Evolutionary conservation across 2,329 filamentous ascomycete species (phyloP), one percentile per base, ranked within the genome.

Genomic region (Madurella mycetomatis): DNA sequence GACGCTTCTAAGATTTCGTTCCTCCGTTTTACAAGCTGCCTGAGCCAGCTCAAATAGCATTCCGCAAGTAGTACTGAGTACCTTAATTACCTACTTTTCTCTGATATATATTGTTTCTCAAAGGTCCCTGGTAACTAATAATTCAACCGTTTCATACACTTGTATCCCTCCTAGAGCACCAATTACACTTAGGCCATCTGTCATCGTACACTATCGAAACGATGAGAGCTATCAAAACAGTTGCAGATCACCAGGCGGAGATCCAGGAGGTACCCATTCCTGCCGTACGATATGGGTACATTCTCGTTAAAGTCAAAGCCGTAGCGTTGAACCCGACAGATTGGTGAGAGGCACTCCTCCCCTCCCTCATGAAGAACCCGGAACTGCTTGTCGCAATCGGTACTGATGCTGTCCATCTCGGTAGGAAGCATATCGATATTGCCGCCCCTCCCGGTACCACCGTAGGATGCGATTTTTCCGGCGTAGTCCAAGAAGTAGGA

Each of bases 401-500:
- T 34, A 34, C 31, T 7, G 31, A 34, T 7, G 31, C 31, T 34
- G 8, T n/a, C n/a, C n/a, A 19, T 16, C 1, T 34, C 16, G 9
- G 7, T 25, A 51, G 51, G 51, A 53, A 52, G n/a, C 49, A 56
- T 41, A 31, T 53, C 19, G 43, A 49, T 19, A 34, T 8, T 19
- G 32, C 12, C 17, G 19, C 34, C 30, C 18, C 25, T 19, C n/a
- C 41, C 7, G 54, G 54, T 18, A 15, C 31, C 16, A 41, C 43
- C 3, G 40, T 69, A 40, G 75, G 75, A n/a, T 74, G 71, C 48
- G 77, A 79, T 60, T 78, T 72, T 53, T 70, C 72, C 19, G 76
- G 77, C 32, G 62, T 73, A 9, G 71, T 80, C 2, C 71, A 75
- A 37, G 71, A 74, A 51, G 67, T 79, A 15, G 77, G 76, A 9